Evolutionary conservation across 805 yeast genomes (phyloP).

Genomic region (Henningerozyma blattae): DNA sequence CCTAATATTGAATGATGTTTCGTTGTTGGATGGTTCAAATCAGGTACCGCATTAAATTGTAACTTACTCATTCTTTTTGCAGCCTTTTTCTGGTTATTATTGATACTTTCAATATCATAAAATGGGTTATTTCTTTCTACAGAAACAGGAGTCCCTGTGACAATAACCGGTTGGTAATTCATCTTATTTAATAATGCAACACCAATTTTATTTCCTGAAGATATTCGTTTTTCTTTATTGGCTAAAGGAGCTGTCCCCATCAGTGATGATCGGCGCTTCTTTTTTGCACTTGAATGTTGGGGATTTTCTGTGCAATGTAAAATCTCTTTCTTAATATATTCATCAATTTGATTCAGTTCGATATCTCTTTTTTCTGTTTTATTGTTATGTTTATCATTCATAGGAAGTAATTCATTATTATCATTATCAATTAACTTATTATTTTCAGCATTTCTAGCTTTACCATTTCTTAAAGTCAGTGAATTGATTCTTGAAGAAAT

Average conservation of each 20-base stretch:
- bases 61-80: too few relatives aligned
- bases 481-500: neutral
- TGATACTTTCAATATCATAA: constrained; percentile 2
- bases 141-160: constrained; percentile 22
- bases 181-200: constrained; percentile 29
- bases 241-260: too few relatives aligned
- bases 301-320: neutral
- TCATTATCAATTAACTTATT: constrained; percentile 6
- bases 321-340: too few relatives aligned
- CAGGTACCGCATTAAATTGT: too few relatives aligned
- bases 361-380: neutral
- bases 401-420: neutral
- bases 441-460: constrained; percentile 3
- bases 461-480: too few relatives aligned
- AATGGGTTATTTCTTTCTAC: constrained; percentile 13
- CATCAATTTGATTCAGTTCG: too few relatives aligned
- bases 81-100: too few relatives aligned
- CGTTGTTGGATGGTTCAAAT: too few relatives aligned
- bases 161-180: constrained; percentile 29
- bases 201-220: constrained; percentile 21
- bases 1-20: too few relatives aligned
- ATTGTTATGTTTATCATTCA: neutral
- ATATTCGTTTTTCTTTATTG: neutral
- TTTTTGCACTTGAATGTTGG: neutral
- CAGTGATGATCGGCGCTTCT: too few relatives aligned